Evolutionary conservation across 225 moss, liverwort and hornwort genomes (phyloP), one percentile per base, ranked within the genome.

Genomic region (Bryoerythrophyllum caledonicum): DNA sequence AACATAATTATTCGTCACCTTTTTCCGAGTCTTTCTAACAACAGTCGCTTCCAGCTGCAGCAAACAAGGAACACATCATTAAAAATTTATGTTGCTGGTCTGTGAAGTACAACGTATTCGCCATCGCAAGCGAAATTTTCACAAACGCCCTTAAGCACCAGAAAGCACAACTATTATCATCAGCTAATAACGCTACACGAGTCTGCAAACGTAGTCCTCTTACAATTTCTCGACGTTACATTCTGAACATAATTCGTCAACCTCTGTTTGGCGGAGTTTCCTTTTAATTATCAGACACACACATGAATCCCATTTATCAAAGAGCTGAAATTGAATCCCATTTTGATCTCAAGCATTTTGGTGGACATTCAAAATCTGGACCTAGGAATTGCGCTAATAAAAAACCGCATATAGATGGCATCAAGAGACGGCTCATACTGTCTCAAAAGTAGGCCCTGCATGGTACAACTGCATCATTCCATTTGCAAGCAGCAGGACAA

Each of bases 401-500:
- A 66, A 60, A 30, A 60, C 58, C 9, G 24, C 71, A 52, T 40
- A n/a, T 49, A 59, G 71, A 52, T 40, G 46, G 41, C 19, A 44
- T 53, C 8, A 60, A 60, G 71, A 59, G 25, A 35, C n/a, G 63
- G 77, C 38, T 60, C 79, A 53, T 79, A 85, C 85, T 43, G 82
- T 82, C 63, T 85, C 85, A 67, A 64, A 72, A 53, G 76, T 76
- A 62, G 85, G 81, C 64, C 76, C 81, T 59, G 82, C 53, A 72
- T 89, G 90, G 62, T 90, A 87, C 75, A 93, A 56, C 62, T 93
- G 95, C 95, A 96, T 96, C 87, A 93, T 93, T 60, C 91, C 90
- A 74, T 96, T 96, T 41, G 93, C 87, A 59, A 96, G 91, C 44
- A 96, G 83, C 78, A 96, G 87, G 57, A 96, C 82, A 69, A 96